Base-by-base conservation (phyloP, 768 basidiomycete species). In the Rossbeevera mucosa region DNA sequence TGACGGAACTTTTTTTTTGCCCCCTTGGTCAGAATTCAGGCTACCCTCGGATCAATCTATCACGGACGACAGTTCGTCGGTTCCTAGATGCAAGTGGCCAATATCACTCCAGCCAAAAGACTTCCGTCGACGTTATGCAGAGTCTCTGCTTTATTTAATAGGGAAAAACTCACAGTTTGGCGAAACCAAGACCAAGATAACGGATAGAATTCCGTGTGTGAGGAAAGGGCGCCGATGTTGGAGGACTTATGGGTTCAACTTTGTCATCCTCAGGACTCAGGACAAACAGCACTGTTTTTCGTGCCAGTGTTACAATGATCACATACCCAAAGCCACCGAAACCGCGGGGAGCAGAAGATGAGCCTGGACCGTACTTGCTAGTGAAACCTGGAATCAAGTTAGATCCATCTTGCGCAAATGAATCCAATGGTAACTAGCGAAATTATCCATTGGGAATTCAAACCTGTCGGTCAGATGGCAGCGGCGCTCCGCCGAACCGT, bases 41-140 rank as follows among this genome's bases (percentile, higher is more conserved):
- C 4, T 22, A 30, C 52, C 53, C 63, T 63, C 57, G 63, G 57
- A 63, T 63, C 64, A 38, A 38, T 38, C 14, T 14, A 31, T 31
- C 30, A 55, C 13, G 44, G 14, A 30, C 48, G 20, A 26, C 14
- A 36, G 26, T 21, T 42, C 42, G 43, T 31, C 24, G 22, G 36
- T 60, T 61, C 46, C 61, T 46, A 11, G 49, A 47, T 33, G 43
- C 25, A 43, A 38, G 36, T 12, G 22, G 26, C 13, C n/a, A 21
- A 31, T 14, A 13, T 43, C 26, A 16, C 40, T 22, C 42, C 44
- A 29, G 14, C 25, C 45, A 46, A 40, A 31, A 47, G 26, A 8
- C 28, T 40, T 31, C n/a, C 38, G 26, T 20, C 38, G 26, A 31
- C 30, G 8, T 30, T 13, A 42, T 28, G 22, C 31, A n/a, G n/a